Evolutionary conservation across 2,329 filamentous ascomycete genomes (phyloP).

Genomic region (Tolypocladium guangdongense): DNA sequence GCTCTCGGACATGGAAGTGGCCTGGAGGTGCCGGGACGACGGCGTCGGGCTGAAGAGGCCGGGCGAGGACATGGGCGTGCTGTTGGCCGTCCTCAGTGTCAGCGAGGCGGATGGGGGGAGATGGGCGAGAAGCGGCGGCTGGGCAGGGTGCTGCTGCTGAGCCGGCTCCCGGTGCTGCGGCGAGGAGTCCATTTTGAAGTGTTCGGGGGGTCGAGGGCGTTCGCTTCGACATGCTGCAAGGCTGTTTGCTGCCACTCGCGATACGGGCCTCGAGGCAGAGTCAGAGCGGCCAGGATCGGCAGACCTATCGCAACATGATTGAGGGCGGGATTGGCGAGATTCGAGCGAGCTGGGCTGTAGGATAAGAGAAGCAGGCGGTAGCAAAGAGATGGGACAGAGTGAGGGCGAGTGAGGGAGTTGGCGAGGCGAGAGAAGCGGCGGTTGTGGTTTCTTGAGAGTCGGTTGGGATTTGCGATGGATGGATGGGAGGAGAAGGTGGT

Average conservation of each 20-base stretch:
- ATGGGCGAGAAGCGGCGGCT: conserved; percentile 17
- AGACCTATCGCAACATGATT: conserved; percentile 8
- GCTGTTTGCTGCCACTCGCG: conserved; percentile 1
- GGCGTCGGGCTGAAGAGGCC: conserved; percentile 47
- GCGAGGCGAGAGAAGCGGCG: background rate
- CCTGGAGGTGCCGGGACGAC: conserved; percentile 24
- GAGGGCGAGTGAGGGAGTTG: background rate
- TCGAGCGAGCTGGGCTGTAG: background rate
- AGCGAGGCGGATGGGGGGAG: conserved; percentile 26
- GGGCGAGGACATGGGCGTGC: conserved; percentile 49
- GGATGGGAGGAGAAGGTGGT: background rate
- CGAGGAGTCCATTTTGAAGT: conserved; percentile 8
- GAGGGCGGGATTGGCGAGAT: background rate
- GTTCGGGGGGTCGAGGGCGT: background rate
- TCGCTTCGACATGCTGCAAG: conserved; percentile 8
- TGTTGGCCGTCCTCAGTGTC: conserved; percentile 37
- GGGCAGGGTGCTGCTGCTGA: conserved; percentile 2
- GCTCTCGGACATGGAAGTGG: conserved; percentile 39
- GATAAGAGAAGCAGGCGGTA: background rate
- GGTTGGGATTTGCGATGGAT: conserved; percentile 1
- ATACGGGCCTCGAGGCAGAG: conserved; percentile 3
- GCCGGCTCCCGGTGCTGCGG: conserved; percentile 1
- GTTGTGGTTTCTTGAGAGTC: background rate
- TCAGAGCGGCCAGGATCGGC: conserved; percentile 4
- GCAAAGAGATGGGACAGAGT: background rate